Evolutionary conservation across 2,329 filamentous ascomycete species (phyloP), one percentile per base, ranked within the genome.

Genomic region (Fusarium sublunatum): DNA sequence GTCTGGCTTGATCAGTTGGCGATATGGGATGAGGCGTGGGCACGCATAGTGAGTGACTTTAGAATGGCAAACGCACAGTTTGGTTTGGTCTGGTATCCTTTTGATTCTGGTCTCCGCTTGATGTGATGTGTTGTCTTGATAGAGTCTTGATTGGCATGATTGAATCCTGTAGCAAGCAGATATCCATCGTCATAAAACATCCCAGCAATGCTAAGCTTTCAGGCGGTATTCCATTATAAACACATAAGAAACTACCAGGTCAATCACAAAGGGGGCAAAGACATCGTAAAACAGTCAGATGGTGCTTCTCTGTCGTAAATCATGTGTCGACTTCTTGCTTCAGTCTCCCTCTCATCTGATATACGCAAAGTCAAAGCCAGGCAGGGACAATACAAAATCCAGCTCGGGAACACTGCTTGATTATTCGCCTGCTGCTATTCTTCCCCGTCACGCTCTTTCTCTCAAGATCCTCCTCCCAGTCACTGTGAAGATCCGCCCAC

Each of bases 401-500:
- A 60, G 58, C 59, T 51, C 57, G 41, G 53, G 50, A 63, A 42
- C 28, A 59, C 53, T 36, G 41, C 39, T 58, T 49, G 36, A 53
- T 36, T 34, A 52, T 60, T 60, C 28, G 26, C 29, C 47, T 60
- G 48, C 28, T 38, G n/a, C 19, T 54, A 19, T 32, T 54, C 41
- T 36, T 43, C 42, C 43, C 29, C 40, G 25, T 32, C 9, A 48
- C 13, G 42, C 41, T 55, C 22, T 36, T 3, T 31, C 45, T 40
- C 39, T 35, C 6, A n/a, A 31, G 24, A 29, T 44, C 28, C 32
- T 46, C 47, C 42, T 44, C 35, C 45, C 34, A 11, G 35, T 45
- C 41, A 51, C 51, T 57, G 51, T 43, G 47, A 54, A 64, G 72
- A 78, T 60, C 93, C 94, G 59, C 95, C 95, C 61, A 98, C 95